phyloP scores from a whole-genome alignment of 129 eudicot species.

The Tagetes patula region DNA sequence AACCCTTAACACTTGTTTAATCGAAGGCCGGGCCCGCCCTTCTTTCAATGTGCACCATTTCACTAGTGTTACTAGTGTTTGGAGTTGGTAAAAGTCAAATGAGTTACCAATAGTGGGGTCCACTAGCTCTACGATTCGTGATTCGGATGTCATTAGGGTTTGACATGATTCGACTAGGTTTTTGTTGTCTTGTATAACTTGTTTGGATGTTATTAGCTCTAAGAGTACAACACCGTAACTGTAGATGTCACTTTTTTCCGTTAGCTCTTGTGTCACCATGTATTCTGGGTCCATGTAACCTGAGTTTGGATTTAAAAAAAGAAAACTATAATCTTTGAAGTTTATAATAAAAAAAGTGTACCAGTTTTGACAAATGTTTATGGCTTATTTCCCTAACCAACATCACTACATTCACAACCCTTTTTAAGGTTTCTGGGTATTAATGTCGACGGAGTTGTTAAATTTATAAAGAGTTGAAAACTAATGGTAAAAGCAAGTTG shows the following conservation, averaged over 20 bases:
- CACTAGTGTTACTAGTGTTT: slow-evolving; percentile 50
- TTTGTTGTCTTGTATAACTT: slow-evolving; percentile 73
- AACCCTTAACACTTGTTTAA: slow-evolving; percentile 86
- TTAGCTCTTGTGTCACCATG: slow-evolving; percentile 70
- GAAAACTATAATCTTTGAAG: slow-evolving; percentile 6
- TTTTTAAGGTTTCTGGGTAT: neutral
- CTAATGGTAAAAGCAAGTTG: neutral
- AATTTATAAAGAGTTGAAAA: neutral
- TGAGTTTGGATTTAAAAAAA: slow-evolving; percentile 23
- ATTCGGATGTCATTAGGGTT: slow-evolving; percentile 47
- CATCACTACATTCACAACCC: too few relatives aligned
- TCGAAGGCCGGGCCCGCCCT: slow-evolving; percentile 76
- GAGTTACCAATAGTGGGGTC: slow-evolving; percentile 67
- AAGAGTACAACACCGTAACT: slow-evolving; percentile 86
- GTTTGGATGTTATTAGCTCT: slow-evolving; percentile 71
- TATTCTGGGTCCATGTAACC: slow-evolving; percentile 99
- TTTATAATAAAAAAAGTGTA: slow-evolving; percentile 6
- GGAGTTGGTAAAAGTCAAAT: slow-evolving; percentile 80
- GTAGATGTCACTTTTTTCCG: slow-evolving; percentile 93
- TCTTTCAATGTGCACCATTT: slow-evolving; percentile 88
- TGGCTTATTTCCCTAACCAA: neutral
- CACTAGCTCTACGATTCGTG: slow-evolving; percentile 59
- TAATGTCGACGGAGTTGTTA: neutral
- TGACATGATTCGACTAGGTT: slow-evolving; percentile 84
- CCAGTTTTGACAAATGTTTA: neutral